Evolutionary conservation across 768 basidiomycete genomes (phyloP).

Genomic region (Boletus bicolor): DNA sequence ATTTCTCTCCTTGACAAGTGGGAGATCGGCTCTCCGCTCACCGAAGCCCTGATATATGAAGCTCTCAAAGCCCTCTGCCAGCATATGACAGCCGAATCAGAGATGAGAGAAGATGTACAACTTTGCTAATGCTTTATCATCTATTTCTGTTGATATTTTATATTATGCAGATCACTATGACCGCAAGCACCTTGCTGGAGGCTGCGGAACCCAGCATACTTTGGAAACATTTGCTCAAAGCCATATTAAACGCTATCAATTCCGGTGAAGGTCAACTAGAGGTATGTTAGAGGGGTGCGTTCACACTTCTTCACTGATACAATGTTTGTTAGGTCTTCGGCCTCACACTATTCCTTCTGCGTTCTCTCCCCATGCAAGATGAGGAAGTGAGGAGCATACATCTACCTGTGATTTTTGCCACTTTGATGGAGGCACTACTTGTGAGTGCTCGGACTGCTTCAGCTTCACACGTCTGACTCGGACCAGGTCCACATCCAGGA

Average conservation of each 20-base stretch:
- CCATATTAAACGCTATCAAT: slow-evolving; percentile 53
- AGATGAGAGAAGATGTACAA: slow-evolving; percentile 61
- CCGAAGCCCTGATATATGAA: slow-evolving; percentile 76
- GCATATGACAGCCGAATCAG: slow-evolving; percentile 49
- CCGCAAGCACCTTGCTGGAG: slow-evolving; percentile 86
- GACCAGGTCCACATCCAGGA: slow-evolving; percentile 37
- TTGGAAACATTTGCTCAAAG: slow-evolving; percentile 73
- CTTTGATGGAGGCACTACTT: slow-evolving; percentile 58
- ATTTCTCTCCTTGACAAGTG: slow-evolving; percentile 94
- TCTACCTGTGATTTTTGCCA: slow-evolving; percentile 73
- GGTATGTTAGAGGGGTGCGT: slow-evolving; percentile 35
- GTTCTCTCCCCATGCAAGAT: slow-evolving; percentile 73
- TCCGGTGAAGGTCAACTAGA: slow-evolving; percentile 44
- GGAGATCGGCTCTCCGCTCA: slow-evolving; percentile 86
- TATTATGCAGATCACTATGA: slow-evolving; percentile 60
- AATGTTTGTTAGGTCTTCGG: slow-evolving; percentile 50
- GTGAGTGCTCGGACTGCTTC: slow-evolving; percentile 39
- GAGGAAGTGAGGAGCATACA: slow-evolving; percentile 83
- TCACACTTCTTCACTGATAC: slow-evolving; percentile 2
- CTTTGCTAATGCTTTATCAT: neutral
- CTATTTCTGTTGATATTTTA: neutral
- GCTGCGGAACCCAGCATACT: slow-evolving; percentile 85
- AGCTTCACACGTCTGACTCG: neutral
- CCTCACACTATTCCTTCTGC: slow-evolving; percentile 70
- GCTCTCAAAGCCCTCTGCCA: slow-evolving; percentile 69